Base-by-base conservation (phyloP, 2,329 filamentous ascomycete species). In the Fusarium pininemorale region DNA sequence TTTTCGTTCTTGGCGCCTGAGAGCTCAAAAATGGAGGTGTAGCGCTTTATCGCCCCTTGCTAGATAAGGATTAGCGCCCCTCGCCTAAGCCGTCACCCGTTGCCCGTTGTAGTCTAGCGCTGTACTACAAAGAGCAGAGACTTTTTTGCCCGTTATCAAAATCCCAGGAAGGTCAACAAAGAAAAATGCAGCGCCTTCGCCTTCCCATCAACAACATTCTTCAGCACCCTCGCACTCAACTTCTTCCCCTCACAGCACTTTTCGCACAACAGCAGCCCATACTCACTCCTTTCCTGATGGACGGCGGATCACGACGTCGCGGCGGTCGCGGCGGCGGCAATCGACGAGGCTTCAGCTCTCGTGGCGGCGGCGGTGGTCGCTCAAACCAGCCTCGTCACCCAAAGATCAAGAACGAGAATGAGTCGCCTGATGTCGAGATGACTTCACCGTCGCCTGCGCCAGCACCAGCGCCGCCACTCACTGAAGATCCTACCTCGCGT, bases 401-500 rank as follows among this genome's bases (percentile, higher is more conserved):
- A n/a, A 41, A 42, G 24, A 28, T 38, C 20, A 22, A 55, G 24
- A 55, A 10, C 5, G 35, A 55, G 24, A 20, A 28, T 18, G 51
- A 37, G 18, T 47, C 22, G 10, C 5, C 7, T 9, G 26, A 44
- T 32, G 48, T 47, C 4, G n/a, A 54, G 26, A 45, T 50, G 30
- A 26, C 48, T 14, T 47, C 56, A 6, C 48, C 72, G 4, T 22
- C 59, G 2, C 22, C 28, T 9, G 47, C 48, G 20, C 45, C 60
- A 2, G 22, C 18, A 24, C 6, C 54, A 5, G 71, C 77, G 48
- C 20, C 77, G 39, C 53, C 75, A 1, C 56, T 59, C 3, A 59
- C 56, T 20, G 80, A 86, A 5, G 85, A 85, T 11, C 74, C 81
- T 7, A 85, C 85, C 73, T 85, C 84, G 8, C 84, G 84, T 39